Conservation (phyloP, 1,139 yeast genomes). For the Torulaspora pretoriensis region DNA sequence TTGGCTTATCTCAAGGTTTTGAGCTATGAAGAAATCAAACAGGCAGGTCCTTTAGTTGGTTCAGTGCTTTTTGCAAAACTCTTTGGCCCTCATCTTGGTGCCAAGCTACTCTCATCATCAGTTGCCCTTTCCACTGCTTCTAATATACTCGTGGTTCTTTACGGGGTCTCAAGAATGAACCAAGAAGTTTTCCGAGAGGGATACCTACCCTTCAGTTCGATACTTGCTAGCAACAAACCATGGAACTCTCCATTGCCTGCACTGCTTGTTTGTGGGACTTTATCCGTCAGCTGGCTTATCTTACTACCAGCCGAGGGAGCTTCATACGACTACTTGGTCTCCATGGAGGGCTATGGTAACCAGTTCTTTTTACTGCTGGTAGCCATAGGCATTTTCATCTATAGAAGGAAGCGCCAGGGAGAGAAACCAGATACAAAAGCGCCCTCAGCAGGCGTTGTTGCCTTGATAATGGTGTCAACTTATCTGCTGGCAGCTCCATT, state of each 20-base stretch:
- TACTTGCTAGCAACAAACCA: constrained; percentile 56
- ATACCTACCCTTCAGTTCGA: constrained; percentile 49
- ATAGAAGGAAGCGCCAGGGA: constrained; percentile 46
- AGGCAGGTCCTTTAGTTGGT: constrained; percentile 56
- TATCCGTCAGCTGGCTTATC: constrained; percentile 41
- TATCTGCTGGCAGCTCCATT: constrained; percentile 50
- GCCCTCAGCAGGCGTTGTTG: constrained; percentile 43
- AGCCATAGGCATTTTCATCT: constrained; percentile 51
- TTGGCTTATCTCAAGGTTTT: constrained; percentile 54
- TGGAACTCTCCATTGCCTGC: constrained; percentile 54
- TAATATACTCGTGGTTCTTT: constrained; percentile 58
- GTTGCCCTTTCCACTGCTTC: constrained; percentile 60
- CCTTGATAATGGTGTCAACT: constrained; percentile 41
- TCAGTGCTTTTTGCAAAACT: constrained; percentile 54
- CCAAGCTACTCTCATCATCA: constrained; percentile 50
- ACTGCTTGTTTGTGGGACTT: constrained; percentile 33
- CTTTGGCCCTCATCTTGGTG: constrained; percentile 51
- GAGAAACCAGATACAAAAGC: constrained; percentile 47
- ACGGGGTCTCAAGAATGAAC: constrained; percentile 56
- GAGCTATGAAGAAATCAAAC: constrained; percentile 49
- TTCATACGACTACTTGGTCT: constrained; percentile 53
- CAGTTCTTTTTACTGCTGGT: constrained; percentile 48
- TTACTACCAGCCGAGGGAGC: constrained; percentile 49
- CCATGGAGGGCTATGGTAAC: constrained; percentile 55
- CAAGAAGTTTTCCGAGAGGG: constrained; percentile 66